Evolutionary conservation across 306 rosid genomes (phyloP), one percentile per base, ranked within the genome.

Genomic region (Medicago arabica): DNA sequence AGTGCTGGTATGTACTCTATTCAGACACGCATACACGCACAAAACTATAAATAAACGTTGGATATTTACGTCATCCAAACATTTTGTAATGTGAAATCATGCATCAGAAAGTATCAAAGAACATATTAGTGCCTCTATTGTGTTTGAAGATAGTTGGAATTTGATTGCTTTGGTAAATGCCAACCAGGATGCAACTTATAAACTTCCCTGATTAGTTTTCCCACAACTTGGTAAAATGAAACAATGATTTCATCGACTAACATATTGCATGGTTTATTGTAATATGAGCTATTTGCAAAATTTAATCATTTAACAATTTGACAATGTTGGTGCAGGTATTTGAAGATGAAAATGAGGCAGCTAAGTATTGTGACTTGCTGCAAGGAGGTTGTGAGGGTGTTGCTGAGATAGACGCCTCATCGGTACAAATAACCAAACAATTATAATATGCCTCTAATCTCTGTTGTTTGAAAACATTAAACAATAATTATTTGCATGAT

Each of bases 381-480:
- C 85, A 95, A 88, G 97, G 99, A 55, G 97, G 93, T 47, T 95
- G 99, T 62, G 99, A 95, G 86, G 99, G 99, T 39, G 97, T 95
- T 70, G 97, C 97, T 9, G 99, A 95, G 86, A 88, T 95, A 62
- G 97, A 95, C 69, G 99, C 99, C 69, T 95, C 99, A 72, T 92
- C 96, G 65, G 99, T 95, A 82, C 10, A 72, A 82, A 85, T 71
- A 78, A 59, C 74, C 40, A 8, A 71, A 13, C 66, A 73, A 34
- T 36, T 79, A 51, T 23, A n/a, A 51, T 75, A 51, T 71, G n/a
- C 13, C 77, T 23, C 19, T 17, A 8, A 43, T 70, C 23, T 49
- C 46, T 67, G 46, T 55, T 71, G 47, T 25, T 38, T 73, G 44
- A 34, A 53, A 66, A 81, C 61, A 8, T 50, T 1, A 49, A 47